Conservation (phyloP, 2,329 filamentous ascomycete species). For the Exophiala sp. region DNA sequence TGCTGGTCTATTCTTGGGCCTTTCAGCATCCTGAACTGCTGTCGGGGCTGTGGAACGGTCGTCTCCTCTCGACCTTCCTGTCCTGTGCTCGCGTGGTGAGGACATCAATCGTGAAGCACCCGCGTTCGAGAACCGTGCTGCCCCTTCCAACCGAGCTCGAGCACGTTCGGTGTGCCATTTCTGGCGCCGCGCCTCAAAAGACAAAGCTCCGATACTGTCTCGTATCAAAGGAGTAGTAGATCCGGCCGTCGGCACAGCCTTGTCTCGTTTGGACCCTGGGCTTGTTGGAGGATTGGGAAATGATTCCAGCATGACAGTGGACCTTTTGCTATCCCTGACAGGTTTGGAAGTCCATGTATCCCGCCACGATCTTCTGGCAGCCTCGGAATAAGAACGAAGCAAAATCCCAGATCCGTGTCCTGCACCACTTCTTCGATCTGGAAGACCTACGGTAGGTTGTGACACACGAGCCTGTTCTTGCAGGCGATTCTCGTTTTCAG, state of each 20-base stretch:
- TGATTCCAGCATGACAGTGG: constrained; percentile 34
- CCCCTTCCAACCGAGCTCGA: constrained; percentile 18
- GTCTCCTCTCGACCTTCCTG: neutral
- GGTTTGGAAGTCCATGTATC: constrained; percentile 35
- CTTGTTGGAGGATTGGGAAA: constrained; percentile 19
- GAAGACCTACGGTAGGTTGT: constrained; percentile 30
- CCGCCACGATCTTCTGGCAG: constrained; percentile 38
- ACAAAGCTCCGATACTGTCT: constrained; percentile 2
- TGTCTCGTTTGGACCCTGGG: neutral
- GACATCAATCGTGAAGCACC: constrained; percentile 11
- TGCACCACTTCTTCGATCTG: constrained; percentile 40
- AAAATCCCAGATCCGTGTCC: constrained; percentile 42
- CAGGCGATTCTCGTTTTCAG: neutral
- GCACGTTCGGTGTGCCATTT: constrained; percentile 24
- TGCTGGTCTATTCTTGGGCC: neutral
- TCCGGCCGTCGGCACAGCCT: neutral
- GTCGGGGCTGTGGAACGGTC: neutral
- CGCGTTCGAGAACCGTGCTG: constrained; percentile 21
- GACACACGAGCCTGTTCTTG: neutral
- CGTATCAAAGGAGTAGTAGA: constrained; percentile 1
- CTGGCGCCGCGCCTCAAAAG: constrained; percentile 19
- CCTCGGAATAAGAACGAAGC: constrained; percentile 35
- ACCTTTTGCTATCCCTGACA: constrained; percentile 36
- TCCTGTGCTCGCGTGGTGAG: neutral
- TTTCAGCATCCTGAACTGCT: neutral